Base-by-base conservation (phyloP, 257 asterid genomes). In the Plantago major region DNA sequence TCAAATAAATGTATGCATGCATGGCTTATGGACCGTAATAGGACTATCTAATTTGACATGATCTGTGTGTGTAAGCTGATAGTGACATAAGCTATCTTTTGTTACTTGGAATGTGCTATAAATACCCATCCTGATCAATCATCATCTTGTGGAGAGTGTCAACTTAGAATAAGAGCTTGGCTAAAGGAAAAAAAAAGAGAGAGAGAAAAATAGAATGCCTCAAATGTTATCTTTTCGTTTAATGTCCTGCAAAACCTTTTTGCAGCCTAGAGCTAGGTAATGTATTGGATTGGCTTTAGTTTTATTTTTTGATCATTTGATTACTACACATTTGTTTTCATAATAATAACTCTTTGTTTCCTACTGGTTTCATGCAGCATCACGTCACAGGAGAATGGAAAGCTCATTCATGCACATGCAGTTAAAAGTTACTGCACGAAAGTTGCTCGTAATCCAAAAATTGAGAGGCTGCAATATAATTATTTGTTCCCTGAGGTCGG, bases 401-500 rank as follows among this genome's bases (percentile, higher is more conserved):
- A 52, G 48, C 78, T 81, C 15, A 13, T n/a, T 9, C 38, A 5
- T n/a, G 15, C 42, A 56, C 69, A 69, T 73, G 79, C 81, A 82
- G 84, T 64, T 57, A 42, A 38, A 47, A 67, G 55, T 67, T 89
- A 76, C 71, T 76, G 78, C 30, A 87, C 97, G 37, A 83, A 82
- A 73, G 96, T 90, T 63, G 60, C 81, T 46, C 81, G 97, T n/a
- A 90, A 90, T 60, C 79, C 73, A 15, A 80, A 78, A 72, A 10
- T 90, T 90, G 89, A 90, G 81, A 87, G 79, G 78, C 74, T 90
- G 69, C 85, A 80, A 65, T 73, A 68, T 69, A 87, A 90, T 65
- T 87, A 78, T 64, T 78, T 90, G 69, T 90, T 90, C 78, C 97
- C 97, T 0, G 95, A 89, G 97, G 97, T 89, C 61, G 49, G 75